phyloP scores from a whole-genome alignment of 371 early-diverging fungal species.

The Capillidium heterosporum region DNA sequence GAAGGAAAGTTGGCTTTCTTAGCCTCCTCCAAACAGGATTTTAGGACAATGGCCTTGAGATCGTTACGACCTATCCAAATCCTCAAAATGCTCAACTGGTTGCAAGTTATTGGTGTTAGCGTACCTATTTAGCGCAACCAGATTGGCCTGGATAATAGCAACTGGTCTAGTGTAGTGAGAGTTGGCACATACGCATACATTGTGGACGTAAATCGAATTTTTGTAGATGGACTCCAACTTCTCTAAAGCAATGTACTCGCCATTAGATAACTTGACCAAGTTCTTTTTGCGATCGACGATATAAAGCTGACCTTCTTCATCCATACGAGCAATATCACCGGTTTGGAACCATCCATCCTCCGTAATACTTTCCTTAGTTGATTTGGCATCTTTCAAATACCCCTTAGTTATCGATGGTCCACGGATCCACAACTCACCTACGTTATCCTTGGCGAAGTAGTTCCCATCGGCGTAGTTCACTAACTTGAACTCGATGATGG shows the following conservation, averaged over 20 bases:
- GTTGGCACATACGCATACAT: slow-evolving; percentile 78
- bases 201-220: slow-evolving; percentile 49
- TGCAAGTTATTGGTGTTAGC: slow-evolving; percentile 12
- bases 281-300: slow-evolving; percentile 81
- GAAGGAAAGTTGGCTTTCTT: slow-evolving; percentile 39
- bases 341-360: slow-evolving; percentile 87
- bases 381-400: slow-evolving; percentile 59
- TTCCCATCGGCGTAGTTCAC: slow-evolving; percentile 67
- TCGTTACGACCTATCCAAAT: slow-evolving; percentile 22
- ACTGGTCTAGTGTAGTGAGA: slow-evolving; percentile 40
- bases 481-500: slow-evolving; percentile 72
- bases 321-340: slow-evolving; percentile 83
- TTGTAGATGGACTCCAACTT: slow-evolving; percentile 90
- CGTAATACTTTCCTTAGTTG: slow-evolving; percentile 55
- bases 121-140: slow-evolving; percentile 16
- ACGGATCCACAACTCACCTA: slow-evolving; percentile 79
- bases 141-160: slow-evolving; percentile 24
- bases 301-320: slow-evolving; percentile 39
- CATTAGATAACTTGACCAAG: slow-evolving; percentile 71
- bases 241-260: slow-evolving; percentile 97
- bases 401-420: slow-evolving; percentile 58
- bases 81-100: slow-evolving; percentile 15
- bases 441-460: slow-evolving; percentile 43
- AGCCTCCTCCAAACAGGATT: slow-evolving; percentile 22
- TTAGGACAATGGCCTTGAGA: slow-evolving; percentile 20